Evolutionary conservation across 129 eudicot species (phyloP), one percentile per base, ranked within the genome.

Genomic region (Gnaphalium uliginosum): DNA sequence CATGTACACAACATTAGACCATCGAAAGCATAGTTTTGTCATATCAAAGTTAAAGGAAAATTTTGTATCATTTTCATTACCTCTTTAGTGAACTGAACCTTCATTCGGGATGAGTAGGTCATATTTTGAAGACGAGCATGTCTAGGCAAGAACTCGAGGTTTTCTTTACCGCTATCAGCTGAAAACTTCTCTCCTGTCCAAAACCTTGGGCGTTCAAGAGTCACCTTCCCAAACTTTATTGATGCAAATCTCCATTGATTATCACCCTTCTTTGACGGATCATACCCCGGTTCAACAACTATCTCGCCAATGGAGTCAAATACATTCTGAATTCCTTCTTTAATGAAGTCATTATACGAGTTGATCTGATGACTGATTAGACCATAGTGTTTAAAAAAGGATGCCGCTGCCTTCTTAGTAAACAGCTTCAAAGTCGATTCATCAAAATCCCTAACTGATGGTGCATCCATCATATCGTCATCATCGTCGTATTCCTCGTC

Each of bases 51-150:
- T 24, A 71, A 56, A 46, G 19, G 15, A 4, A 11, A 25, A 18
- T n/a, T 57, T 19, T 2, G 5, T 25, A 48, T 64, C 43, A 15
- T 50, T 10, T 32, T 53, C 53, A 35, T 63, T 56, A 81, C 84
- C 84, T 81, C 54, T 63, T 22, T 63, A 32, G 72, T 64, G 2
- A 69, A 19, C 51, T 82, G 35, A 21, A 90, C 96, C 32, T 66
- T 82, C 75, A 90, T 82, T 67, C 83, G 78, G 10, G 89, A 74
- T 18, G 96, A 82, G 69, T 90, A 88, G 0, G 96, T 90, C 96
- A 90, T 88, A 54, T 88, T 88, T 72, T 88, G 96, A 41, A 90
- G 94, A 66, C 94, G 92, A 1, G 95, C 97, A 87, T 90, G 98
- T 50, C 93, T 68, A 13, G 98, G 98, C 23, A 54, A 80, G 81